phyloP scores from a whole-genome alignment of 257 asterid genomes.

The Plantago ovata region DNA sequence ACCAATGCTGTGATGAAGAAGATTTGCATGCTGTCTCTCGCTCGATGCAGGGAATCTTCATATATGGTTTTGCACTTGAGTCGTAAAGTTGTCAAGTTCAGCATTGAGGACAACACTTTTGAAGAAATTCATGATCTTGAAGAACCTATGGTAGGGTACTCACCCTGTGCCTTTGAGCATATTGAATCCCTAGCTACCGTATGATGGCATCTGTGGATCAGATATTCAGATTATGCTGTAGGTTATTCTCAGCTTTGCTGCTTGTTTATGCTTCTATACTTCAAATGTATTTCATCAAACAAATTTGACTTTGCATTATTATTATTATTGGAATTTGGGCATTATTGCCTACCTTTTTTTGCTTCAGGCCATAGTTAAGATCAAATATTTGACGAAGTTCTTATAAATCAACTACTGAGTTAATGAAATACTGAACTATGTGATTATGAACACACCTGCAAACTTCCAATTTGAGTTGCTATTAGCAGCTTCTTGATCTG shows the following conservation, averaged over 20 bases:
- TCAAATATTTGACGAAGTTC: too few relatives aligned
- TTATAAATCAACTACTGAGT: too few relatives aligned
- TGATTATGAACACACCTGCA: too few relatives aligned
- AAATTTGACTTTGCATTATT: too few relatives aligned
- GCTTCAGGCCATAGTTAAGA: too few relatives aligned
- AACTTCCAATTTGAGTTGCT: too few relatives aligned
- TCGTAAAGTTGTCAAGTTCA: background rate
- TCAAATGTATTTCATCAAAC: too few relatives aligned
- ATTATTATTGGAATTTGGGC: background rate
- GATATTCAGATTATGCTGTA: background rate
- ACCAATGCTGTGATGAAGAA: background rate
- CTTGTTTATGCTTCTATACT: background rate
- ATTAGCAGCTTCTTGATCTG: too few relatives aligned
- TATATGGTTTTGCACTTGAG: slow-evolving; percentile 2
- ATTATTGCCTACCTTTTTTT: too few relatives aligned
- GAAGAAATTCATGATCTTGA: slow-evolving; percentile 12
- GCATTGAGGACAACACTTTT: slow-evolving; percentile 3
- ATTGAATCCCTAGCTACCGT: slow-evolving; percentile 12
- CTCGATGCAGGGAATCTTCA: slow-evolving; percentile 8
- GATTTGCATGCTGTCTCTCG: slow-evolving; percentile 1
- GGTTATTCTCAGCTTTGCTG: background rate
- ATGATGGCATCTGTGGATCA: background rate
- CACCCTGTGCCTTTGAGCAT: background rate
- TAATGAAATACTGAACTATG: too few relatives aligned
- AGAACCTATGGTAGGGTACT: background rate